A percentile compares a stretch with the other conserved stretches of the same genome.
Conservation (phyloP, 805 yeast species). For the Cyberlindnera galapagoensis region DNA sequence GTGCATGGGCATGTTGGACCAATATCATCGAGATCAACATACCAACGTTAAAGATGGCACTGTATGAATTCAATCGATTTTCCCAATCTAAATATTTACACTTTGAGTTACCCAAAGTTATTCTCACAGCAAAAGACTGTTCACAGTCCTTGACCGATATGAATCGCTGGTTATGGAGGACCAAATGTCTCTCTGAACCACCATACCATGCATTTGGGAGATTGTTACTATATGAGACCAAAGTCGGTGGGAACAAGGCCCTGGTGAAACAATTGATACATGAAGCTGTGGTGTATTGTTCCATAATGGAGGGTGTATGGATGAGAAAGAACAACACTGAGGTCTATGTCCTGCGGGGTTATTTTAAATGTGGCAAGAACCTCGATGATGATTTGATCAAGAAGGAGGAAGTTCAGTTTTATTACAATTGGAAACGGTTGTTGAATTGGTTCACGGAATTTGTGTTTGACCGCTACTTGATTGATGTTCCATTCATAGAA, state of each 20-base stretch:
- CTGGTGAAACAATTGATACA: constrained; percentile 14
- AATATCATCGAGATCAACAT: constrained; percentile 8
- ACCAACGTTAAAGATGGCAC: constrained; percentile 4
- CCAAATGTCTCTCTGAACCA: constrained; percentile 12
- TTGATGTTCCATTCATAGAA: too few species aligned
- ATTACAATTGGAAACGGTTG: constrained; percentile 19
- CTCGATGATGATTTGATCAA: constrained; percentile 9
- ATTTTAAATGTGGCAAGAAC: constrained; percentile 9
- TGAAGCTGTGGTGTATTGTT: constrained; percentile 16
- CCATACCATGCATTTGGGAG: constrained; percentile 19
- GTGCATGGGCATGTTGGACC: constrained; percentile 29
- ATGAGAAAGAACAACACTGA: constrained; percentile 10
- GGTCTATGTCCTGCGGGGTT: constrained; percentile 11
- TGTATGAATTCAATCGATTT: constrained; percentile 12
- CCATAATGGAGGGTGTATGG: constrained; percentile 14
- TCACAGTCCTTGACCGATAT: constrained; percentile 8
- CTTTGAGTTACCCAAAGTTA: constrained; percentile 1
- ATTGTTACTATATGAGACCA: constrained; percentile 10
- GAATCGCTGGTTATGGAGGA: constrained; percentile 20
- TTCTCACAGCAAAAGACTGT: constrained; percentile 6
- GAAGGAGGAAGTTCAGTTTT: constrained; percentile 9
- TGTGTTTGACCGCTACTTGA: constrained; percentile 13
- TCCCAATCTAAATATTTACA: constrained; percentile 1
- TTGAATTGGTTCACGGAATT: constrained; percentile 18
- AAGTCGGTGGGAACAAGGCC: constrained; percentile 10